Evolutionary conservation across 306 rosid species (phyloP).

Genomic region (Cucumis hystrix): DNA sequence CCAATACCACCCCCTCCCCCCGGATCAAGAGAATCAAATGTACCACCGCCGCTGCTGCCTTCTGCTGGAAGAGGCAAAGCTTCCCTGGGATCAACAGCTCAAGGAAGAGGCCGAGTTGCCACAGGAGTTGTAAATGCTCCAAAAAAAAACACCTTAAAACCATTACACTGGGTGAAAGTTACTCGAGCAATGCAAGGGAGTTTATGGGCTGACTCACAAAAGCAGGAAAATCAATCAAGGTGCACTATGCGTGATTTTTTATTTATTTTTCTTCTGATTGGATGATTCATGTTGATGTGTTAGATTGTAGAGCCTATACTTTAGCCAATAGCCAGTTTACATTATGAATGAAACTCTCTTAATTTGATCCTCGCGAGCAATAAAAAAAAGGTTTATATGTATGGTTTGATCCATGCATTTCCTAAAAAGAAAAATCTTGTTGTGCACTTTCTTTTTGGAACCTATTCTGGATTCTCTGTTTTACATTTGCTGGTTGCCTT

Average conservation of each 20-base stretch:
- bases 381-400: neutral
- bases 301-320: neutral
- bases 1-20: conserved; percentile 29
- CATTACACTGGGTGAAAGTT: conserved; percentile 94
- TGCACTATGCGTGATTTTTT: conserved; percentile 8
- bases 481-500: neutral
- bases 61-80: conserved; percentile 23
- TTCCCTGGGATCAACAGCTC: conserved; percentile 32
- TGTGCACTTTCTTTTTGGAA: neutral
- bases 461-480: neutral
- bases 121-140: conserved; percentile 36
- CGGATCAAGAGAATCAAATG: conserved; percentile 24
- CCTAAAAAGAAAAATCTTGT: neutral
- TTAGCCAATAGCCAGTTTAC: neutral
- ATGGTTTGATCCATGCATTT: neutral
- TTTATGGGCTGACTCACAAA: conserved; percentile 86
- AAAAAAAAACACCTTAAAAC: conserved; percentile 62
- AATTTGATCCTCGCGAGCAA: neutral
- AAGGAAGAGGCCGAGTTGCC: conserved; percentile 54
- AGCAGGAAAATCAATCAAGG: conserved; percentile 74
- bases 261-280: conserved; percentile 12
- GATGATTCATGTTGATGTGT: neutral
- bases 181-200: conserved; percentile 84
- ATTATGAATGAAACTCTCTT: neutral
- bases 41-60: conserved; percentile 34